phyloP scores from a whole-genome alignment of 2,329 filamentous ascomycete genomes.

The Coleophoma crateriformis region DNA sequence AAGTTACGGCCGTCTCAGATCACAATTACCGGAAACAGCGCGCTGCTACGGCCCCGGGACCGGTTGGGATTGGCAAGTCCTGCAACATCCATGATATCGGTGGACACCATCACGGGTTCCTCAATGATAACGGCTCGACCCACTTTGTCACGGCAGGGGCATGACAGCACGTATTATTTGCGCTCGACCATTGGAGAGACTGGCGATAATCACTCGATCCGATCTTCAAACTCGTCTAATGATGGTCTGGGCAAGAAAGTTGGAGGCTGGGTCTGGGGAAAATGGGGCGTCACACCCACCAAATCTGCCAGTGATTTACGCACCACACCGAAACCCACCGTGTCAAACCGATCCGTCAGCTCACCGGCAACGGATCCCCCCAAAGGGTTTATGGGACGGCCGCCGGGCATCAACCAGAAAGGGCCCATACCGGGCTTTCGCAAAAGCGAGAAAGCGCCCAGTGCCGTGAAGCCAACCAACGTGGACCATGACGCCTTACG shows the following conservation, averaged over 20 bases:
- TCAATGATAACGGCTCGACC: conserved; percentile 52
- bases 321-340: conserved; percentile 1
- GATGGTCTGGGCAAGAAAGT: conserved; percentile 43
- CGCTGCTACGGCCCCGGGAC: conserved; percentile 38
- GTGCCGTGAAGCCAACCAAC: conserved; percentile 17
- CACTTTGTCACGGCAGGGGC: conserved; percentile 39
- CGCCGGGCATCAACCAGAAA: conserved; percentile 73
- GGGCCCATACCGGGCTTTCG: conserved; percentile 70
- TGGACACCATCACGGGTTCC: conserved; percentile 48
- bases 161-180: conserved; percentile 48
- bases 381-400: conserved; percentile 36
- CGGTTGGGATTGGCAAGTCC: conserved; percentile 34
- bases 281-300: conserved; percentile 52
- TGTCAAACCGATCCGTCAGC: conserved; percentile 19
- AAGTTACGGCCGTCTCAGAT: conserved; percentile 72
- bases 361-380: conserved; percentile 30
- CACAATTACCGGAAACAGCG: conserved; percentile 43
- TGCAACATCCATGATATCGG: conserved; percentile 32
- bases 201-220: conserved; percentile 24
- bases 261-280: conserved; percentile 61
- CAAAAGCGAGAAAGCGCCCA: conserved; percentile 28
- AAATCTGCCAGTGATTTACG: conserved; percentile 21
- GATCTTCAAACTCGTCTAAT: conserved; percentile 16
- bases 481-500: conserved; percentile 24
- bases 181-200: conserved; percentile 46